A percentile compares a stretch with the other conserved stretches of the same genome.
phyloP scores from a whole-genome alignment of 108 stramenopile species.

The Skeletonema grethae region DNA sequence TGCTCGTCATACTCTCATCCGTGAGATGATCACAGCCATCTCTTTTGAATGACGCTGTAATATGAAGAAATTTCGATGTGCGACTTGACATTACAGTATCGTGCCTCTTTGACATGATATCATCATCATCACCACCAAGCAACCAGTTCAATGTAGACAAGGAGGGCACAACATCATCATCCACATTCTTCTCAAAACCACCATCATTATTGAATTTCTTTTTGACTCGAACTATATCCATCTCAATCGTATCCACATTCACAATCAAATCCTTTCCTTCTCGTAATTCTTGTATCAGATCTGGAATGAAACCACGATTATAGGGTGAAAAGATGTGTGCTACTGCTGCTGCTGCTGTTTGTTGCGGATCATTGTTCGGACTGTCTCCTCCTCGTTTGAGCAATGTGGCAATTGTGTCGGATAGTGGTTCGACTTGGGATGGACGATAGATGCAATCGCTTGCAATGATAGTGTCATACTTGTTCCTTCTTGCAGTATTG shows the following conservation, averaged over 20 bases:
- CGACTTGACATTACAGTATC: background rate
- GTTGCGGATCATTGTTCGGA: no score
- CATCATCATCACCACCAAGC: background rate
- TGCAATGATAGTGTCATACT: conserved; percentile 67
- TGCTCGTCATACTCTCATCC: no score
- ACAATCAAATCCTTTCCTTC: conserved; percentile 43
- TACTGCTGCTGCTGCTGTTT: no score
- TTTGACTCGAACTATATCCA: conserved; percentile 53
- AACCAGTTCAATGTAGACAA: conserved; percentile 3
- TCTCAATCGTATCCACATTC: conserved; percentile 44
- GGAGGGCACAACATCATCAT: no score
- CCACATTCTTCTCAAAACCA: background rate
- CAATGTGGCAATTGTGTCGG: conserved; percentile 23
- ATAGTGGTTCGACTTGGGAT: conserved; percentile 22
- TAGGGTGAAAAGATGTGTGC: conserved; percentile 65
- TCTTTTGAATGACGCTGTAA: conserved; percentile 4
- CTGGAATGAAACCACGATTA: conserved; percentile 55
- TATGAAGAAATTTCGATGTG: conserved; percentile 14
- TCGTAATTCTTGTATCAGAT: conserved; percentile 34
- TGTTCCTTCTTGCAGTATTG: background rate
- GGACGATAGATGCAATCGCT: conserved; percentile 63
- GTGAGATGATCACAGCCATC: no score
- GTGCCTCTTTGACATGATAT: background rate
- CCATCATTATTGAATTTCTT: no score
- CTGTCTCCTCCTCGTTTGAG: background rate